A percentile compares a stretch with the other conserved stretches of the same genome.
Conservation (phyloP, 495 filamentous ascomycete species). For the Neurospora sp. region DNA sequence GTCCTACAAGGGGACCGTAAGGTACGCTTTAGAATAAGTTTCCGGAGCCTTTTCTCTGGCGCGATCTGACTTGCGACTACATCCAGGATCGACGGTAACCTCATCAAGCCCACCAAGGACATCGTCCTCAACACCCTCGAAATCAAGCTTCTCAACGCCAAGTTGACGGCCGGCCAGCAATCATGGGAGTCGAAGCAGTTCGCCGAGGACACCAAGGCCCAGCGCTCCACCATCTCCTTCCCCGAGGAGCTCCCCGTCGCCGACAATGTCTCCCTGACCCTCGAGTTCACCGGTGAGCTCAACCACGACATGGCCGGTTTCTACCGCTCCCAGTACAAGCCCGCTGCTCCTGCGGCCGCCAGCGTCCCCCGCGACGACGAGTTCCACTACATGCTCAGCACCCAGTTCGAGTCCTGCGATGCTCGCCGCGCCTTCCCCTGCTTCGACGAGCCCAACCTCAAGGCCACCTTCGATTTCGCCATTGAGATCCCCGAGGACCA, state of each 20-base stretch:
- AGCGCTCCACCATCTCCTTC: constrained; percentile 69
- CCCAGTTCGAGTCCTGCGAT: constrained; percentile 95
- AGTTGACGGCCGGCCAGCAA: constrained; percentile 34
- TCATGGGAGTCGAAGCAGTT: constrained; percentile 53
- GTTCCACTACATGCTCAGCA: constrained; percentile 87
- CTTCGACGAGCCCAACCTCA: constrained; percentile 96
- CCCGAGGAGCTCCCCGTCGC: constrained; percentile 52
- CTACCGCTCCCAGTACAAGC: constrained; percentile 91
- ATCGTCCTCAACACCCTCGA: constrained; percentile 67
- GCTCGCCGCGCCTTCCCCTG: constrained; percentile 90
- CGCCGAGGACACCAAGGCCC: constrained; percentile 66
- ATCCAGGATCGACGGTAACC: constrained; percentile 39
- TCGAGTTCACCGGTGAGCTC: constrained; percentile 76
- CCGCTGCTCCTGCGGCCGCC: constrained; percentile 51
- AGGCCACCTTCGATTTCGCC: constrained; percentile 87
- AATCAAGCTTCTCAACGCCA: constrained; percentile 49
- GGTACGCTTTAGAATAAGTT: constrained; percentile 27
- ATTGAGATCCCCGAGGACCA: constrained; percentile 83
- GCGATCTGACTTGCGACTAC: not conserved
- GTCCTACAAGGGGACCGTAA: constrained; percentile 74
- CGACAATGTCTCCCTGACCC: constrained; percentile 50
- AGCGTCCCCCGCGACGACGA: constrained; percentile 71
- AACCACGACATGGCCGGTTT: constrained; percentile 96
- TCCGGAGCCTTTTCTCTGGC: not conserved
- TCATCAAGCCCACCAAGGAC: constrained; percentile 53